Base-by-base conservation (phyloP, 1,284 basidiomycete species). In the Gymnopus androsaceus region DNA sequence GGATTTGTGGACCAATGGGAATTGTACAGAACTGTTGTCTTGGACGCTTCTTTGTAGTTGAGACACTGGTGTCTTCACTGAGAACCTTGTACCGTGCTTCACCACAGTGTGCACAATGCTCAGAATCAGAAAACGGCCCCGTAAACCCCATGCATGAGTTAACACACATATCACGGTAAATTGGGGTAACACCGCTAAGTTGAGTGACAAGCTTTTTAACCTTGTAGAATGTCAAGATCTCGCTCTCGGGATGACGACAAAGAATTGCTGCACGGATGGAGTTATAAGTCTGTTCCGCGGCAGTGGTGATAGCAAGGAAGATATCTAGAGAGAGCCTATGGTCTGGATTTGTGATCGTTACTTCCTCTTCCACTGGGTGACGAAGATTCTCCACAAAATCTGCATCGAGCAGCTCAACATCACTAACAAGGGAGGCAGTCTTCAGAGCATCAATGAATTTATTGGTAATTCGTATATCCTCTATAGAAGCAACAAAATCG, bases 1-100 rank as follows among this genome's bases (percentile, higher is more conserved):
- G 63, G 4, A 68, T 31, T 42, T 63, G 58, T 2, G 62, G 63
- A 21, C 61, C 62, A 34, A 59, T 17, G 11, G 60, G 50, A 3
- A 67, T 52, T 1, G 67, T 70, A 9, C 54, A 28, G 44, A 68
- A 72, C 5, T 60, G 40, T 34, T 59, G 61, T 3, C 55, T 42
- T 34, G 67, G 48, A 4, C 44, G 44, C 37, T 63, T 60, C 17
- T 17, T 58, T 7, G 8, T 14, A 34, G 49, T 2, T 71, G 67
- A 15, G 65, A 51, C 28, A 61, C 48, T 1, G n/a, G n/a, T n/a
- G n/a, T n/a, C n/a, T n/a, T n/a, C n/a, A n/a, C n/a, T n/a, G n/a
- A n/a, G n/a, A n/a, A 23, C 4, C 19, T 49, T 19, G 21, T 49
- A 36, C 2, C 49, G 49, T 14, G 49, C 33, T 34, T 51, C 36